Evolutionary conservation across 1,284 basidiomycete genomes (phyloP).

Genomic region (Heliocybe sulcata): DNA sequence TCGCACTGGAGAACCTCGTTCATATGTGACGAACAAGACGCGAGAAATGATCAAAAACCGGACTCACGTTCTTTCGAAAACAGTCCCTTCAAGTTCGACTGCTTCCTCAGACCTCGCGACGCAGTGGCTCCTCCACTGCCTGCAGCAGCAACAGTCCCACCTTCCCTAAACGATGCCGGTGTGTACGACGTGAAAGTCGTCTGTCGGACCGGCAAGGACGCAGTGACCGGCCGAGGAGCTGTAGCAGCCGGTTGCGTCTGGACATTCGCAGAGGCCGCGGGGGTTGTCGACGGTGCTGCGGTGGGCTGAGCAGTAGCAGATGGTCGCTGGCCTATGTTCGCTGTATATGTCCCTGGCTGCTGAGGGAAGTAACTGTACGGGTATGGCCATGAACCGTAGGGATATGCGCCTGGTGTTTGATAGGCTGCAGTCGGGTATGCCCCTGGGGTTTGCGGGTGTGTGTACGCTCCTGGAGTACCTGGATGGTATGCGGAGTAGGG

Average conservation of each 20-base stretch:
- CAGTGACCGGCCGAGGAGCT: slow-evolving; percentile 5
- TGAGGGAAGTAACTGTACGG: slow-evolving; percentile 47
- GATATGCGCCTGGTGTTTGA: slow-evolving; percentile 1
- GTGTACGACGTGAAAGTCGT: slow-evolving; percentile 30
- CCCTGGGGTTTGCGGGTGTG: not conserved
- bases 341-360: slow-evolving; percentile 21
- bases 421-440: slow-evolving; percentile 1
- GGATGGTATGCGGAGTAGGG: not conserved
- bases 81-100: slow-evolving; percentile 59
- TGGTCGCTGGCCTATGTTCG: slow-evolving; percentile 13
- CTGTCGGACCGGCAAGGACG: slow-evolving; percentile 10
- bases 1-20: slow-evolving; percentile 38
- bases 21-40: not conserved
- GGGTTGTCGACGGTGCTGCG: slow-evolving; percentile 15
- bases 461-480: not conserved
- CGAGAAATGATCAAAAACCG: slow-evolving; percentile 1
- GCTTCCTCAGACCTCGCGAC: slow-evolving; percentile 44
- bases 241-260: slow-evolving; percentile 29
- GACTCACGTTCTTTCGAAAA: slow-evolving; percentile 74
- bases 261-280: slow-evolving; percentile 20
- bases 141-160: slow-evolving; percentile 26
- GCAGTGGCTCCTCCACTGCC: slow-evolving; percentile 27
- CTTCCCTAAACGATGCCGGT: slow-evolving; percentile 48
- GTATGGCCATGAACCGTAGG: slow-evolving; percentile 37
- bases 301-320: slow-evolving; percentile 9